Conservation (phyloP, 2,329 filamentous ascomycete species). For the Cladophialophora exuberans region DNA sequence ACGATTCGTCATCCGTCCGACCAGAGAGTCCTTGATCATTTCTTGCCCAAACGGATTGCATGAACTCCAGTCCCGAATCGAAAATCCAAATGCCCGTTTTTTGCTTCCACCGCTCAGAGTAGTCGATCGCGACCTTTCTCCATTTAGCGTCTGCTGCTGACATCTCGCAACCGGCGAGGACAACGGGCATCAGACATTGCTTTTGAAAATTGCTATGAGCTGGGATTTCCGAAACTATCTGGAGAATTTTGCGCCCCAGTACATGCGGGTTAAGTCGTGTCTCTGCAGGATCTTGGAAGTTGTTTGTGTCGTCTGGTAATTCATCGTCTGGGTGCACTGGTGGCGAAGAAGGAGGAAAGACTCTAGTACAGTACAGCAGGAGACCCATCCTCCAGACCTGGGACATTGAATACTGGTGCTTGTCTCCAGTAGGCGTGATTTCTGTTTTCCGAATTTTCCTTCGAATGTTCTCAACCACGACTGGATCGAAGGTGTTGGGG, state of each 20-base stretch:
- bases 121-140: slow-evolving; percentile 23
- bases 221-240: slow-evolving; percentile 12
- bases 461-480: slow-evolving; percentile 2
- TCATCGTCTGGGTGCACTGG: neutral
- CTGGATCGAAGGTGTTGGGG: slow-evolving; percentile 1
- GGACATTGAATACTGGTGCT: slow-evolving; percentile 17
- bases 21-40: too few relatives aligned
- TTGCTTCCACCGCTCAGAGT: slow-evolving; percentile 27
- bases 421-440: slow-evolving; percentile 3
- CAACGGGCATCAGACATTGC: slow-evolving; percentile 25
- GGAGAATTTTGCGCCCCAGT: slow-evolving; percentile 19
- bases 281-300: neutral
- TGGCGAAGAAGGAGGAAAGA: neutral
- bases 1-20: too few relatives aligned
- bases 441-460: slow-evolving; percentile 12
- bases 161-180: slow-evolving; percentile 23
- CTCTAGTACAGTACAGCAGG: slow-evolving; percentile 21
- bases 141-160: neutral
- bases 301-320: neutral
- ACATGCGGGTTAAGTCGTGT: slow-evolving; percentile 10
- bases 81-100: slow-evolving; percentile 30
- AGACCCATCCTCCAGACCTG: slow-evolving; percentile 20
- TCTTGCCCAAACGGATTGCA: slow-evolving; percentile 23
- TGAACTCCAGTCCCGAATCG: slow-evolving; percentile 22
- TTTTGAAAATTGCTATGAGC: slow-evolving; percentile 27